phyloP scores from a whole-genome alignment of 352 stramenopile species.

The Globisporangium viniferum region DNA sequence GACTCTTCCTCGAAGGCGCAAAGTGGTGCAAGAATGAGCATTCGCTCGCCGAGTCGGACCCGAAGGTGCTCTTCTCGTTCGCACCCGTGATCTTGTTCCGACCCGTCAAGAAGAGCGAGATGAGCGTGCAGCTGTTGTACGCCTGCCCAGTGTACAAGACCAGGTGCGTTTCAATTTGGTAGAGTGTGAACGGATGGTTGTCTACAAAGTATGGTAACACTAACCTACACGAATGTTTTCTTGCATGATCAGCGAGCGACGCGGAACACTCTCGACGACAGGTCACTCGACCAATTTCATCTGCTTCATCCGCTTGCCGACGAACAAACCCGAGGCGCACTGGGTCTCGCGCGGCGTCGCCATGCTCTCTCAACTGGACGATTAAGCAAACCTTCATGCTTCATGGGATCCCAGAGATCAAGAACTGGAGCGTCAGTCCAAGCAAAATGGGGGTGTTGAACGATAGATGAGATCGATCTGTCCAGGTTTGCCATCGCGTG shows the following conservation, averaged over 20 bases:
- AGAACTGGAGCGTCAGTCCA: neutral
- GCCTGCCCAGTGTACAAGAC: constrained; percentile 95
- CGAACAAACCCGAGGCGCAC: constrained; percentile 72
- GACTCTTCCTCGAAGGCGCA: constrained; percentile 88
- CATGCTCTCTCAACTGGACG: constrained; percentile 90
- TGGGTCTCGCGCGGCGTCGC: constrained; percentile 93
- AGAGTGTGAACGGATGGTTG: neutral
- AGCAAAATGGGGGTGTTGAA: neutral
- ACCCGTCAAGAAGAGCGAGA: constrained; percentile 74
- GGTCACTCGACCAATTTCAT: constrained; percentile 96
- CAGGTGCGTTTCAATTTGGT: constrained; percentile 29
- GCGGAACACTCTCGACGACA: constrained; percentile 90
- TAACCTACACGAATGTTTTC: neutral
- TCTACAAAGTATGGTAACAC: neutral
- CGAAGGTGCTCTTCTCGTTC: constrained; percentile 87
- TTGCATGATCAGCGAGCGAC: constrained; percentile 56
- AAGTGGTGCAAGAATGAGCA: constrained; percentile 78
- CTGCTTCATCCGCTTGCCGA: constrained; percentile 90
- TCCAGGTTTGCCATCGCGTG: neutral
- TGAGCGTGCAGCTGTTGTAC: constrained; percentile 71
- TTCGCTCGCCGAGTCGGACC: constrained; percentile 73
- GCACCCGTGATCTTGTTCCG: constrained; percentile 85
- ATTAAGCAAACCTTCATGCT: constrained; percentile 31
- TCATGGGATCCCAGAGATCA: neutral
- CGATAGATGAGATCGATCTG: neutral